Conservation (phyloP, 306 rosid genomes). For the Lupinus albus region DNA sequence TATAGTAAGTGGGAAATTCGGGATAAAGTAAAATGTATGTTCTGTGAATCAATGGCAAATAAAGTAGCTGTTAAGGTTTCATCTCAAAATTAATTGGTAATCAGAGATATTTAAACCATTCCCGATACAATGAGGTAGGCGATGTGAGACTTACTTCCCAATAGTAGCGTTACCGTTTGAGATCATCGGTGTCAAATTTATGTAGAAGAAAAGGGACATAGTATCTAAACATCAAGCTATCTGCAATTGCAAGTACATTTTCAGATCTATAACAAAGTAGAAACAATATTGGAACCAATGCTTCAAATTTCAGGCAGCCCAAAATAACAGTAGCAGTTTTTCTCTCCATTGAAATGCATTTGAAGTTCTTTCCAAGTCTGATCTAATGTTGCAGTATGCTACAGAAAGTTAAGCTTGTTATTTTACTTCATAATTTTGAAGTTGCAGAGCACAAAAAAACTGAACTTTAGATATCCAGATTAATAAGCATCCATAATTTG, state of each 20-base stretch:
- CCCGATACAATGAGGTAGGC: too few species aligned
- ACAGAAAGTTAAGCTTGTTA: constrained; percentile 6
- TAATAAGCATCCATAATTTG: constrained; percentile 4
- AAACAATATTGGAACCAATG: too few species aligned
- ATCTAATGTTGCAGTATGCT: background rate
- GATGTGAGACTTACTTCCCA: too few species aligned
- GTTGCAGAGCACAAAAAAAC: background rate
- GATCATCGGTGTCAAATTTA: background rate
- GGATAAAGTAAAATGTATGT: too few species aligned
- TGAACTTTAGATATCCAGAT: background rate
- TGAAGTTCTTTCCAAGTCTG: background rate
- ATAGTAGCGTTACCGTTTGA: too few species aligned
- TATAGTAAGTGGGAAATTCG: too few species aligned
- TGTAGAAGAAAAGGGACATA: background rate
- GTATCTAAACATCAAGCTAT: background rate
- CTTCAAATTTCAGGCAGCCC: background rate
- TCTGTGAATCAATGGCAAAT: too few species aligned
- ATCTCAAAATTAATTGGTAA: too few species aligned
- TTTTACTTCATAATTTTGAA: constrained; percentile 3
- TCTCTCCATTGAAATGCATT: too few species aligned
- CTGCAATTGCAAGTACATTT: background rate
- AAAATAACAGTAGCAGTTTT: background rate
- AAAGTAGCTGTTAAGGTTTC: too few species aligned
- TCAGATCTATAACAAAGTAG: background rate
- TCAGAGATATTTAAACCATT: too few species aligned